Percentiles rank a stretch among this genome's conserved stretches.
Evolutionary conservation across 2,329 filamentous ascomycete genomes (phyloP).

Genomic region (Phyllosticta ampelicida): DNA sequence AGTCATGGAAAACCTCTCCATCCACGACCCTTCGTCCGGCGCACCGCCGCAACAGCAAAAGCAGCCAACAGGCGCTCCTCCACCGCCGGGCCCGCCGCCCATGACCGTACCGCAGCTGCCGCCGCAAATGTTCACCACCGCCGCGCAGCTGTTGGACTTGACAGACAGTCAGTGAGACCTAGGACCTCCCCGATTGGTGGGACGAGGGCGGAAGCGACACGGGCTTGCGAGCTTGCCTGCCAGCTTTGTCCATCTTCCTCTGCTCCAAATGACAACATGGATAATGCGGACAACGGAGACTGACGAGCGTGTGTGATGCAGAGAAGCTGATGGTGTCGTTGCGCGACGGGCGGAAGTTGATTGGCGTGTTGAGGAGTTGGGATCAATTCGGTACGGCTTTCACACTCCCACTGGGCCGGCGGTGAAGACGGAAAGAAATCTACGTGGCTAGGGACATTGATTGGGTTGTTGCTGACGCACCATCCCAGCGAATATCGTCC

Average conservation of each 20-base stretch:
- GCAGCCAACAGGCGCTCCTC: background rate
- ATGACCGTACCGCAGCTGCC: slow-evolving; percentile 54
- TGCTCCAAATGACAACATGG: background rate
- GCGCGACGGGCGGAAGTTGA: slow-evolving; percentile 86
- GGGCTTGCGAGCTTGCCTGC: background rate
- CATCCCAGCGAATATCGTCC: slow-evolving; percentile 66
- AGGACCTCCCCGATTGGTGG: background rate
- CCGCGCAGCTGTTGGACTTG: slow-evolving; percentile 86
- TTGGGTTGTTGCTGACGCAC: background rate
- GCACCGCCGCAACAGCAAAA: slow-evolving; percentile 2
- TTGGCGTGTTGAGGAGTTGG: slow-evolving; percentile 88
- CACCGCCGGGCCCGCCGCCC: slow-evolving; percentile 18
- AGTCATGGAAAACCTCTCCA: slow-evolving; percentile 12
- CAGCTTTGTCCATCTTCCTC: too few species aligned
- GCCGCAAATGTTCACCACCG: slow-evolving; percentile 97
- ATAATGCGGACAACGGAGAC: slow-evolving; percentile 9
- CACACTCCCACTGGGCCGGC: background rate
- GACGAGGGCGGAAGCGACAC: background rate
- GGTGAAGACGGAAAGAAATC: background rate
- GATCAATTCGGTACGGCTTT: slow-evolving; percentile 76
- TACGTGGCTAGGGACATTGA: background rate
- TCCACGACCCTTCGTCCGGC: slow-evolving; percentile 9
- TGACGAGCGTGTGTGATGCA: slow-evolving; percentile 31
- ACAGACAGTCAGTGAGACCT: slow-evolving; percentile 71
- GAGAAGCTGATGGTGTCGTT: slow-evolving; percentile 91